Conservation (phyloP, 345 rosid genomes). For the Camelina laxa region DNA sequence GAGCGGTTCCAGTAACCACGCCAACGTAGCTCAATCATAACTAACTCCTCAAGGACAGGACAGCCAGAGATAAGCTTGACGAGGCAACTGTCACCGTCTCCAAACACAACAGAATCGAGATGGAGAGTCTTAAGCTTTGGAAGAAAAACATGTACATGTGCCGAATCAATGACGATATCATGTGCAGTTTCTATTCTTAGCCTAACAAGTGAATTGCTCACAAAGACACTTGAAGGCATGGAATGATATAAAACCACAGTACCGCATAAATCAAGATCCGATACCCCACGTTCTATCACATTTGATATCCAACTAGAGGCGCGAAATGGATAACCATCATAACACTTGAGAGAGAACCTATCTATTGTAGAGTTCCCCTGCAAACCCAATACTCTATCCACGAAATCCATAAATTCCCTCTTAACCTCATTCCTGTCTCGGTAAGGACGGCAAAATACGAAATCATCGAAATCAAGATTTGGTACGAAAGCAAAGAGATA, state of each 20-base stretch:
- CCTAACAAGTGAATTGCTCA: background rate
- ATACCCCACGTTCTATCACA: background rate
- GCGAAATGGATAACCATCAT: background rate
- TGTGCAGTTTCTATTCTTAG: background rate
- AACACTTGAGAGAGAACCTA: background rate
- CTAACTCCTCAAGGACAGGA: background rate
- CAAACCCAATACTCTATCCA: background rate
- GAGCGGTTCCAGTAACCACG: background rate
- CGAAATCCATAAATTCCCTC: background rate
- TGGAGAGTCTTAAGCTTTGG: background rate
- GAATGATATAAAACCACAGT: background rate
- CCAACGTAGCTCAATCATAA: background rate
- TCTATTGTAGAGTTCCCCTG: background rate
- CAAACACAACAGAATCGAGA: background rate
- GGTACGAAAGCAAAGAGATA: background rate
- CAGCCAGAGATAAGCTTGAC: background rate
- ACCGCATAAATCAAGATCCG: background rate
- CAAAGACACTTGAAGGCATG: background rate
- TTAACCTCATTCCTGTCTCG: too few relatives aligned
- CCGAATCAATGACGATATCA: background rate
- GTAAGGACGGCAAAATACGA: too few relatives aligned
- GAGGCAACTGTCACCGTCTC: background rate
- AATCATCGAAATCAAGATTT: conserved; percentile 30
- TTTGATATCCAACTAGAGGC: background rate
- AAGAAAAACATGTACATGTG: background rate